Base-by-base conservation (phyloP, 2,329 filamentous ascomycete species). In the Tolypocladium ovalisporum region DNA sequence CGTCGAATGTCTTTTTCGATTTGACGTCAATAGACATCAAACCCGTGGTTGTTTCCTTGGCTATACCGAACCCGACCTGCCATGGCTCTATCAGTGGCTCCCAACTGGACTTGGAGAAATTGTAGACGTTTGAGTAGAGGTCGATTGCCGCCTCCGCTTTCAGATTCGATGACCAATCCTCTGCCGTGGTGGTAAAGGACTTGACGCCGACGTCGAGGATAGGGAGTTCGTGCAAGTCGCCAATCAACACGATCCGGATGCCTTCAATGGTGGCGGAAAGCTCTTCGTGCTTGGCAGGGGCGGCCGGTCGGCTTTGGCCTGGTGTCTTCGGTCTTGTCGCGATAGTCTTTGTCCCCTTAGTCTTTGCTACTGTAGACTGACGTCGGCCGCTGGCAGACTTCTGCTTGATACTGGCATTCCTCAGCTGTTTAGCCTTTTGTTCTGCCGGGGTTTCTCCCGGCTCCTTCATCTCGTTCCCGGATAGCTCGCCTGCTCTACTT, bases 81-180 rank as follows among this genome's bases (percentile, higher is more conserved):
- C 94, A 99, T 9, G 95, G 95, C 70, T 99, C 94, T 32, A 99
- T 84, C 37, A 99, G 75, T 3, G 94, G 94, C 70, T 99, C 94
- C 94, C 94, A 99, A 4, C 91, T 90, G 0, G 94, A 99, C 71
- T 99, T 99, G 17, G 94, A 94, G 73, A 99, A 99, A 72, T 99
- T 99, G 78, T 96, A 99, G 32, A 99, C 87, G 66, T 97, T 99
- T 65, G 95, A 83, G 71, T 96, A 96, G 62, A 93, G 90, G 61
- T 97, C 90, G 53, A 99, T 86, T n/a, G 84, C 88, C 0, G 90
- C 89, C 67, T 97, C 90, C 0, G 90, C 93, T 66, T 86, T 91
- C 71, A 99, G 79, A 27, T 86, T 87, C 6, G 86, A 87, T 1
- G 93, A 93, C 94, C 94, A 99, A 68, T 99, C 90, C 62, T 88